Percentiles rank a stretch among this genome's conserved stretches.
Conservation (phyloP, 1,284 basidiomycete genomes). For the Sporisorium exsertum region DNA sequence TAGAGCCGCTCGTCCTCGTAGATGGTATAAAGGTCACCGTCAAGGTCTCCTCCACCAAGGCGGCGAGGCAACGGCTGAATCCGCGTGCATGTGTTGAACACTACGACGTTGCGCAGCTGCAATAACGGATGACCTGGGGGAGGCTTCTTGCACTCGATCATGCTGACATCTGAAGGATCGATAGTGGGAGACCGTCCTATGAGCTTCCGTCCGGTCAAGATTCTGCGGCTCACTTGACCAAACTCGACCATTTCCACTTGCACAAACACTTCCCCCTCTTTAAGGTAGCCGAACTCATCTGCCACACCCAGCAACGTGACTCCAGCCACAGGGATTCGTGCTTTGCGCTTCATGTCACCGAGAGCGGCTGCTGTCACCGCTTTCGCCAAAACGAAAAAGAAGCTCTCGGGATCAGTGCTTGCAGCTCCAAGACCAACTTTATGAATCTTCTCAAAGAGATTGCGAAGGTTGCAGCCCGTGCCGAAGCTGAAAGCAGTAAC, state of each 20-base stretch:
- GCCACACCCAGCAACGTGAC: slow-evolving; percentile 41
- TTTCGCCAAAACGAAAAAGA: slow-evolving; percentile 27
- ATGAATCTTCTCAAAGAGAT: slow-evolving; percentile 28
- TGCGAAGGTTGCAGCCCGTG: slow-evolving; percentile 25
- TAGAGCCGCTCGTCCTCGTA: slow-evolving; percentile 72
- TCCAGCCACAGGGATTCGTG: slow-evolving; percentile 31
- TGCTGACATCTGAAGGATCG: slow-evolving; percentile 46
- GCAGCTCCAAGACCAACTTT: slow-evolving; percentile 18
- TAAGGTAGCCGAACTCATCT: slow-evolving; percentile 47
- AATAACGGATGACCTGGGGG: slow-evolving; percentile 43
- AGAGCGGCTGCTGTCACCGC: slow-evolving; percentile 31
- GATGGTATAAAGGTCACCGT: slow-evolving; percentile 70
- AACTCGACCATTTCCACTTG: slow-evolving; percentile 30
- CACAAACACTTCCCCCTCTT: slow-evolving; percentile 42
- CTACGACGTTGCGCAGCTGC: slow-evolving; percentile 48
- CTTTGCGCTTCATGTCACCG: slow-evolving; percentile 50
- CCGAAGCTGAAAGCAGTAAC: slow-evolving; percentile 33
- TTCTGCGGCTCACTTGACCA: slow-evolving; percentile 6
- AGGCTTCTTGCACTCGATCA: slow-evolving; percentile 34
- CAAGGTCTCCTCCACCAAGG: slow-evolving; percentile 49
- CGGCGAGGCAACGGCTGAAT: slow-evolving; percentile 30
- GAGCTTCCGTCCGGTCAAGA: slow-evolving; percentile 41
- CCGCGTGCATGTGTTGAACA: slow-evolving; percentile 39
- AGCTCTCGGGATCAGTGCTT: slow-evolving; percentile 21
- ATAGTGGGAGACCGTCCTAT: slow-evolving; percentile 49